A percentile compares a stretch with the other conserved stretches of the same genome.
Evolutionary conservation across 306 rosid species (phyloP).

Genomic region (Benincasa hispida): DNA sequence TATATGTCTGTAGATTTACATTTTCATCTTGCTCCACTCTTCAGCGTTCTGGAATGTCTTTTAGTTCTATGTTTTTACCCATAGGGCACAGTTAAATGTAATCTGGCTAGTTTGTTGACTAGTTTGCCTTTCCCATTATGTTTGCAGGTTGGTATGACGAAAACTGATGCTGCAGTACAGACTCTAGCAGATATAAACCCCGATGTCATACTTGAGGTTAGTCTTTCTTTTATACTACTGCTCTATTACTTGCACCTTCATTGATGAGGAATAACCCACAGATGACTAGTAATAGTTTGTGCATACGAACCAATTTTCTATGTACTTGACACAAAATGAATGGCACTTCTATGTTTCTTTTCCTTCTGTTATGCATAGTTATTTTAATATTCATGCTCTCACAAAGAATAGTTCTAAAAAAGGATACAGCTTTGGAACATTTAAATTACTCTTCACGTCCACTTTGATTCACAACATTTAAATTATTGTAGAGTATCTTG

Average conservation of each 20-base stretch:
- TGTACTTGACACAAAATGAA: background rate
- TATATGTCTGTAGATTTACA: background rate
- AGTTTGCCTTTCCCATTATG: background rate
- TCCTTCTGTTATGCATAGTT: background rate
- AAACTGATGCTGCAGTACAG: conserved; percentile 95
- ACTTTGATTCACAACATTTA: background rate
- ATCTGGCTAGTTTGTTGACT: background rate
- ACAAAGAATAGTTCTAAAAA: background rate
- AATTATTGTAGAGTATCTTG: background rate
- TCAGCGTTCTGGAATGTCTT: background rate
- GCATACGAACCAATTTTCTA: background rate
- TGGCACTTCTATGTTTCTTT: background rate
- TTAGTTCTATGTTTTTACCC: background rate
- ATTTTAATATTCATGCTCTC: background rate
- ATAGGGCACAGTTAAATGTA: background rate
- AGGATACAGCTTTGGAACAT: background rate
- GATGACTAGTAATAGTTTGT: background rate
- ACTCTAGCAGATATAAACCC: conserved; percentile 93
- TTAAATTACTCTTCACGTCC: background rate
- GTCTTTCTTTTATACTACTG: background rate
- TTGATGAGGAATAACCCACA: background rate
- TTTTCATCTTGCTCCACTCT: background rate
- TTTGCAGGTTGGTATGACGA: conserved; percentile 80
- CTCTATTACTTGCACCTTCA: background rate
- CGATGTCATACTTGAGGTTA: conserved; percentile 84